phyloP scores from a whole-genome alignment of 169 alveolate species.

The Plasmodium yoelii region DNA sequence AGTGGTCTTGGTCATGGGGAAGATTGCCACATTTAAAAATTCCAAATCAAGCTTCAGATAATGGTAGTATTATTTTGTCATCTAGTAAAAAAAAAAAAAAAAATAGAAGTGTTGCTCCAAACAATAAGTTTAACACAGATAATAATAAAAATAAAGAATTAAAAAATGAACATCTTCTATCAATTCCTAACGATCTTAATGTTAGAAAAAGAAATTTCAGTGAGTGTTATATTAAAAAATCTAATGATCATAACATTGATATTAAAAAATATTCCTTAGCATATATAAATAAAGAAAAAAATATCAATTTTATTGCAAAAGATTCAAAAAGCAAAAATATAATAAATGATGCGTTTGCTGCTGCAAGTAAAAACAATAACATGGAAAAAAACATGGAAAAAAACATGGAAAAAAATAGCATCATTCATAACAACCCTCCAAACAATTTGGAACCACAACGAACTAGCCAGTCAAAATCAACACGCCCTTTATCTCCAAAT shows the following conservation, averaged over 20 bases:
- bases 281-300: not conserved
- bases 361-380: not conserved
- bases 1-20: slow-evolving; percentile 79
- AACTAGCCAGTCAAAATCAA: too few species aligned
- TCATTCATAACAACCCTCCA: too few species aligned
- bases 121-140: too few species aligned
- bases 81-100: slow-evolving; percentile 47
- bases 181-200: not conserved
- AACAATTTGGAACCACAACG: too few species aligned
- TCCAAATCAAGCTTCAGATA: slow-evolving; percentile 28
- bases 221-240: slow-evolving; percentile 27
- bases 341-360: not conserved
- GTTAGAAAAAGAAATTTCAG: slow-evolving; percentile 46
- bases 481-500: too few species aligned
- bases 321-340: not conserved
- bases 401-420: too few species aligned
- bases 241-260: not conserved
- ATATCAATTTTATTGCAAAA: too few species aligned
- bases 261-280: not conserved
- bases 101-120: not conserved
- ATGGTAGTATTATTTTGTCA: slow-evolving; percentile 29
- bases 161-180: slow-evolving; percentile 19
- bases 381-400: too few species aligned
- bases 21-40: slow-evolving; percentile 73
- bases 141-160: slow-evolving; percentile 32